These are phyloP conservation scores for Kandelia obovata DNA, from an alignment of 345 rosid genomes.

Conservation along the genomic window DNA sequence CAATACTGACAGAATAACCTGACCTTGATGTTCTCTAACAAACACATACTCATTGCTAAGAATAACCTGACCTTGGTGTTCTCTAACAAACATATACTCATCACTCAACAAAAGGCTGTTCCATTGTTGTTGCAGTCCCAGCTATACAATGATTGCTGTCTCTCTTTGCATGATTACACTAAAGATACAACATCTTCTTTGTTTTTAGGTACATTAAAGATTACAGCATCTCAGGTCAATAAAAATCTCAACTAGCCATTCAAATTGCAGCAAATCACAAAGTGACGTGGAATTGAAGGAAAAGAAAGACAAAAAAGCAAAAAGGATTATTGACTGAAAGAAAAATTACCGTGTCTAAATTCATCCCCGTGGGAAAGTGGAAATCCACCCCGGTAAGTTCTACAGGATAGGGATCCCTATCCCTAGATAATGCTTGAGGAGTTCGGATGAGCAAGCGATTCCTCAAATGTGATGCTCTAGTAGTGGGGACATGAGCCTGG, in stretches of 20 bases:
- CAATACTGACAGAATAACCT: too few relatives aligned
- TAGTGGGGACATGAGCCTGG: constrained; percentile 38
- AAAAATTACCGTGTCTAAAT: constrained; percentile 61
- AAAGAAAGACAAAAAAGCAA: constrained; percentile 1
- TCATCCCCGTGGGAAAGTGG: constrained; percentile 66
- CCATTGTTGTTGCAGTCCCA: too few relatives aligned
- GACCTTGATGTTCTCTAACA: too few relatives aligned
- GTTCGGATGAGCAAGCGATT: constrained; percentile 41
- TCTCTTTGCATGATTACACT: too few relatives aligned
- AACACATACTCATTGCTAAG: too few relatives aligned
- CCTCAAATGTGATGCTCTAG: constrained; percentile 48
- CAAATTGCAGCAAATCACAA: neutral
- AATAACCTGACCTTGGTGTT: too few relatives aligned
- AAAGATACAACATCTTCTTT: too few relatives aligned
- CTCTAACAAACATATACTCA: too few relatives aligned
- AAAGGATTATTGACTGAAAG: neutral
- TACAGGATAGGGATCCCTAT: constrained; percentile 17
- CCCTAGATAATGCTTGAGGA: constrained; percentile 36
- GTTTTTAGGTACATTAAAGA: neutral
- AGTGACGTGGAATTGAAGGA: neutral
- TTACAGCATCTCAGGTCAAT: neutral
- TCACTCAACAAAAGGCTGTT: too few relatives aligned
- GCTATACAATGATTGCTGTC: too few relatives aligned
- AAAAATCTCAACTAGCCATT: neutral
- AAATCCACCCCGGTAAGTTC: constrained; percentile 24